phyloP scores from a whole-genome alignment of 2,329 filamentous ascomycete genomes.

The Daldinia eschscholtzii region DNA sequence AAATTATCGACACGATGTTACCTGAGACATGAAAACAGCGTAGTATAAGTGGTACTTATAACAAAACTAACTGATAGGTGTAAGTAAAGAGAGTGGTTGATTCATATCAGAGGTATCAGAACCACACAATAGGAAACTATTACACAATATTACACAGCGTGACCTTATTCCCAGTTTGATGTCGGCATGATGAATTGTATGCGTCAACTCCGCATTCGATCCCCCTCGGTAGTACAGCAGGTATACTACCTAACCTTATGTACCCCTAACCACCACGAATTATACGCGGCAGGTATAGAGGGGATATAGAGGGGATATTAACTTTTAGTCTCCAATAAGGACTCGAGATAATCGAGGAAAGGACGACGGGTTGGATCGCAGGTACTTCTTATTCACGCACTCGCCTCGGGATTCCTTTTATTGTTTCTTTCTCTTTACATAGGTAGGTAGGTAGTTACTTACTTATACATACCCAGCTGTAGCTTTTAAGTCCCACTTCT shows the following conservation, averaged over 20 bases:
- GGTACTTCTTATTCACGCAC: constrained; percentile 3
- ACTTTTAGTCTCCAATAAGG: constrained; percentile 27
- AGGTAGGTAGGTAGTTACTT: constrained; percentile 13
- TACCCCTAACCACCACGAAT: constrained; percentile 21
- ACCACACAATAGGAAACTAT: constrained; percentile 1
- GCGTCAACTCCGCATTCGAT: constrained; percentile 42
- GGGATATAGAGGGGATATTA: constrained; percentile 6
- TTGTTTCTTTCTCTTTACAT: constrained; percentile 10
- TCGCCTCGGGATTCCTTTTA: constrained; percentile 6
- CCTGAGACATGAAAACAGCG: background rate
- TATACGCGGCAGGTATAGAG: constrained; percentile 27
- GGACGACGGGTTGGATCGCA: background rate
- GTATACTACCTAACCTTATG: no score
- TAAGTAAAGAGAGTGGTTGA: background rate
- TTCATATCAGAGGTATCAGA: constrained; percentile 13
- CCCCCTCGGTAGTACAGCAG: constrained; percentile 37
- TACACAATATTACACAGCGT: constrained; percentile 18
- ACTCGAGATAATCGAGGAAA: constrained; percentile 12
- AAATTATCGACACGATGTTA: background rate
- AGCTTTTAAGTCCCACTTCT: constrained; percentile 5
- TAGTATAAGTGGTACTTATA: constrained; percentile 1
- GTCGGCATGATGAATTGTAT: constrained; percentile 38
- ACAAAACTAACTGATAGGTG: constrained; percentile 10
- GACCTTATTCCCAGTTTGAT: constrained; percentile 26
- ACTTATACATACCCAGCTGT: background rate